Percentiles rank a stretch among this genome's conserved stretches.
Evolutionary conservation across 768 basidiomycete genomes (phyloP).

Genomic region (Hypsizygus marmoreus): DNA sequence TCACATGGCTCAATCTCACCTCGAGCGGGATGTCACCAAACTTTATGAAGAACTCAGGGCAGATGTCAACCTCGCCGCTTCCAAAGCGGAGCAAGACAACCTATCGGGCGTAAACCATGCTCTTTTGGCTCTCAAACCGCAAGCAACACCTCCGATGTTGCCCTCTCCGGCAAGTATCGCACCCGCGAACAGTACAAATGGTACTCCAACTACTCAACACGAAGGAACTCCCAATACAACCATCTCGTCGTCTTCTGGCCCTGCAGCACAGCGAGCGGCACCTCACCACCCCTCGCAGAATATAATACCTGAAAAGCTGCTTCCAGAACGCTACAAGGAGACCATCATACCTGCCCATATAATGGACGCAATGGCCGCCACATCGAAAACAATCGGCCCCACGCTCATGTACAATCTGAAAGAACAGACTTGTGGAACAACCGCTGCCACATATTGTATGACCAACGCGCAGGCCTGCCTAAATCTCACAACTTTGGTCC

Average conservation of each 20-base stretch:
- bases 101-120: constrained; percentile 25
- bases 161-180: constrained; percentile 76
- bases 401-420: constrained; percentile 43
- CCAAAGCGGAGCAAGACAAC: constrained; percentile 37
- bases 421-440: constrained; percentile 39
- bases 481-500: constrained; percentile 66
- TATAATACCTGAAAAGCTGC: constrained; percentile 37
- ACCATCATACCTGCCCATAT: constrained; percentile 44
- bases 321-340: constrained; percentile 40
- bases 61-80: constrained; percentile 43
- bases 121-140: constrained; percentile 36
- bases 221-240: constrained; percentile 53
- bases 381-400: constrained; percentile 46
- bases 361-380: constrained; percentile 43
- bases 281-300: constrained; percentile 30
- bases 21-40: constrained; percentile 42
- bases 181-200: constrained; percentile 70
- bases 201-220: constrained; percentile 69
- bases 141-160: constrained; percentile 70
- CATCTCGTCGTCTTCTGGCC: constrained; percentile 30
- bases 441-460: constrained; percentile 49
- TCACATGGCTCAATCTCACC: constrained; percentile 32
- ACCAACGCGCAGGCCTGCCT: constrained; percentile 52
- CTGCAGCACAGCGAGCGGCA: constrained; percentile 33
- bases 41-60: constrained; percentile 34